Evolutionary conservation across 805 yeast genomes (phyloP), one percentile per base, ranked within the genome.

Genomic region (Kregervanrija fluxuum): DNA sequence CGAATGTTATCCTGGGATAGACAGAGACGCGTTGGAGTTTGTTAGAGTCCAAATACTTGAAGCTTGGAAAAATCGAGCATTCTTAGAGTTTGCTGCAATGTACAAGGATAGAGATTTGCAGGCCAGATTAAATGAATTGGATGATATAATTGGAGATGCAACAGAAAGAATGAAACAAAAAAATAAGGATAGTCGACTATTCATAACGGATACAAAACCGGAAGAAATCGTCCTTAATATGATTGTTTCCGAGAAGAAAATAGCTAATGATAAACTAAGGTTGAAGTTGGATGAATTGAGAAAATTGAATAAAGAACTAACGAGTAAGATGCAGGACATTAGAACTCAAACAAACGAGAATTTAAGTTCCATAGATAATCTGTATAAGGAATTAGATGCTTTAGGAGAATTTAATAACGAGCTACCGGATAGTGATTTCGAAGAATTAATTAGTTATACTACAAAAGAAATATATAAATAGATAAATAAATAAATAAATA

Each of bases 1-100:
- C 28, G 54, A 66, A 37, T 73, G 80, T 53, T 77, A 68, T 55
- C 79, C 80, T 6, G 55, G 58, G 4, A 69, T 66, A 4, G 80
- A 79, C 4, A 49, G 52, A 4, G 60, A 61, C 22, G 59, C 69
- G 0, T 56, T 77, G 22, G 71, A 69, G 37, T 64, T 64, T 14
- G 74, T 77, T 3, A 59, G 75, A 30, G 56, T 57, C 11, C 80
- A 75, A 52, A 66, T 77, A 16, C 54, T 67, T 2, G 61, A 65
- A 30, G 71, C 67, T 49, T 75, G 79, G 74, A 60, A 62, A 40
- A 53, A 53, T 14, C 69, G 63, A 37, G 65, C 75, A 3, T 49
- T 67, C 34, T 60, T 63, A 15, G 80, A 76, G 54, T 75, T 75
- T 46, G 69, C 68, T 5, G 57, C 65, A 40, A 74, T 77, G 1